Conservation (phyloP, 306 rosid genomes). For the Gastrolobium bilobum region DNA sequence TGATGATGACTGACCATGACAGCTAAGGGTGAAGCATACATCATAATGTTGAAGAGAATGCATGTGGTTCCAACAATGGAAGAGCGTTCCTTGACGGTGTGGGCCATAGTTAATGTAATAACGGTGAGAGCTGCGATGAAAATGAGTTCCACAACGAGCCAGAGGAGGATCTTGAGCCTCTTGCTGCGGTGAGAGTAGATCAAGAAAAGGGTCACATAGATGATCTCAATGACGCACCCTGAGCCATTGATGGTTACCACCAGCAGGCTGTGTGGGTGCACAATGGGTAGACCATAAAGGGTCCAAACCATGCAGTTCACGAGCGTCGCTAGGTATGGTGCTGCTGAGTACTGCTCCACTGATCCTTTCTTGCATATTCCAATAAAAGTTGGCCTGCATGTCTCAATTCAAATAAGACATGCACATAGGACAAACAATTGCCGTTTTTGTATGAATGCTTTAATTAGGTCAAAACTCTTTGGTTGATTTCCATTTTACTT, state of each 20-base stretch:
- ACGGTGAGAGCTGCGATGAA: constrained; percentile 57
- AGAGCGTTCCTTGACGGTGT: constrained; percentile 58
- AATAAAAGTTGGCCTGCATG: constrained; percentile 74
- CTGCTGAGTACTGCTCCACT: constrained; percentile 82
- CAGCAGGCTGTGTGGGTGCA: constrained; percentile 69
- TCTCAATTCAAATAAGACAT: not conserved
- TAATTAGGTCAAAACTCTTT: not conserved
- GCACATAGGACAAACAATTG: not conserved
- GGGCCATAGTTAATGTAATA: constrained; percentile 53
- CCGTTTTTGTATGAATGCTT: not conserved
- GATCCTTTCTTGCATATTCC: constrained; percentile 78
- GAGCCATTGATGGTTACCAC: constrained; percentile 82
- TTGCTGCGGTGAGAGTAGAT: constrained; percentile 64
- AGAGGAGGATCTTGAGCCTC: constrained; percentile 62
- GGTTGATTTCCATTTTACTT: no score
- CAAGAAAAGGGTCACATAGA: constrained; percentile 71
- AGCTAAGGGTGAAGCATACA: constrained; percentile 88
- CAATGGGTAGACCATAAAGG: constrained; percentile 82
- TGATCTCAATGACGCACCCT: constrained; percentile 65
- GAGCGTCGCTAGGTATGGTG: constrained; percentile 84
- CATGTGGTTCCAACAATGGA: constrained; percentile 70
- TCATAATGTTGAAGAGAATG: constrained; percentile 79
- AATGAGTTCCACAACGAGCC: constrained; percentile 56
- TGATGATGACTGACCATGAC: constrained; percentile 65
- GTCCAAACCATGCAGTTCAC: constrained; percentile 92